These are phyloP conservation scores for Petunia secreta DNA, from an alignment of 257 asterid genomes.

Conservation along the genomic window DNA sequence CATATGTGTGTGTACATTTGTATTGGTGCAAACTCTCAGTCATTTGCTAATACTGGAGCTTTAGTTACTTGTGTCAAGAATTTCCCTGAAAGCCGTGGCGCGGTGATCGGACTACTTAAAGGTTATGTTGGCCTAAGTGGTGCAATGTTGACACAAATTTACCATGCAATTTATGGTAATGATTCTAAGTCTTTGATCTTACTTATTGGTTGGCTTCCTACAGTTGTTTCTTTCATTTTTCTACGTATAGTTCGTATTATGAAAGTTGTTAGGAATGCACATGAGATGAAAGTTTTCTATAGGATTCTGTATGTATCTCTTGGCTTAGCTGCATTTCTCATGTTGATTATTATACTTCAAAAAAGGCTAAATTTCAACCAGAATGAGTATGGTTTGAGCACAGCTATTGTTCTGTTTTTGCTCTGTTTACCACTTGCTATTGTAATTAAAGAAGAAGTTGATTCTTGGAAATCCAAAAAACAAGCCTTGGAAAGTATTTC, in stretches of 20 bases:
- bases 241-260: slow-evolving; percentile 51
- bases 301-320: slow-evolving; percentile 47
- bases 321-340: slow-evolving; percentile 51
- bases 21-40: slow-evolving; percentile 26
- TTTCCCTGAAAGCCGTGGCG: slow-evolving; percentile 50
- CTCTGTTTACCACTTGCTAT: slow-evolving; percentile 42
- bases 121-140: slow-evolving; percentile 65
- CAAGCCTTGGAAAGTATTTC: neutral
- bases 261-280: slow-evolving; percentile 40
- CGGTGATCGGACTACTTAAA: slow-evolving; percentile 54
- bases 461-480: slow-evolving; percentile 20
- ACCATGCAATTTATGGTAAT: slow-evolving; percentile 43
- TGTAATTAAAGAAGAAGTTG: slow-evolving; percentile 41
- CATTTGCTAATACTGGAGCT: slow-evolving; percentile 25
- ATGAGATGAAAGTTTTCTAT: slow-evolving; percentile 59
- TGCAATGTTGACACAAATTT: slow-evolving; percentile 56
- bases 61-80: slow-evolving; percentile 19
- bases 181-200: slow-evolving; percentile 45
- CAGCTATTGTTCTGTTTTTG: slow-evolving; percentile 35
- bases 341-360: slow-evolving; percentile 50
- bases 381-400: slow-evolving; percentile 35
- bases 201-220: slow-evolving; percentile 66
- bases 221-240: slow-evolving; percentile 51
- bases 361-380: slow-evolving; percentile 38
- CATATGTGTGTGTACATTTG: slow-evolving; percentile 25